Evolutionary conservation across 176 grass and related monocot genomes (phyloP).

Genomic region (Cenchrus fungigraminus): DNA sequence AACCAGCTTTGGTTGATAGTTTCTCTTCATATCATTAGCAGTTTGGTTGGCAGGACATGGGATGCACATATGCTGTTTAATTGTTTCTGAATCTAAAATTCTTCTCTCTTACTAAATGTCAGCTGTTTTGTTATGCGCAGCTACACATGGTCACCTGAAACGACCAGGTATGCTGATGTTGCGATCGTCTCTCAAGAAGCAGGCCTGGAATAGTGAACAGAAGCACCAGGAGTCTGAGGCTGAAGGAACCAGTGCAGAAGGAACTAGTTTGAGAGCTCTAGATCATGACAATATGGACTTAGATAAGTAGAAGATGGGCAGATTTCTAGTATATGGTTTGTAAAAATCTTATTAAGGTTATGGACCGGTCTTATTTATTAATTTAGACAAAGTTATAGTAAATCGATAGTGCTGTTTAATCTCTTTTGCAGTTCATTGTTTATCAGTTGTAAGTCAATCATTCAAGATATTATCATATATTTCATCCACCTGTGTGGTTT

Average conservation of each 20-base stretch:
- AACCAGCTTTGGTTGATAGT: background rate
- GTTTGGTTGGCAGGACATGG: background rate
- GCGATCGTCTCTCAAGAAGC: background rate
- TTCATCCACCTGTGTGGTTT: no score
- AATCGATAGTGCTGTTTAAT: background rate
- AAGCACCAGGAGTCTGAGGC: background rate
- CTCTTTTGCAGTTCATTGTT: background rate
- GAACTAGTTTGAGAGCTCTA: background rate
- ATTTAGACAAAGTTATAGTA: no score
- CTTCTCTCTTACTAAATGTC: background rate
- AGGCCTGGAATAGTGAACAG: background rate
- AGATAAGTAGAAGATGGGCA: background rate
- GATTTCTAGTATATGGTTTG: background rate
- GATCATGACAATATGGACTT: conserved; percentile 10
- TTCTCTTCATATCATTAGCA: background rate
- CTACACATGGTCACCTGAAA: background rate
- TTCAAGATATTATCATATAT: background rate
- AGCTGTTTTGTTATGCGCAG: background rate
- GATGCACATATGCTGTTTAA: background rate
- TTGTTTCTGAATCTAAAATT: background rate
- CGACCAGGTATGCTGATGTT: background rate
- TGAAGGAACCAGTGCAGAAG: background rate
- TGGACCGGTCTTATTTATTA: background rate
- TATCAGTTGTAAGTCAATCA: background rate
- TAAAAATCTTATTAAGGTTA: background rate